phyloP scores from a whole-genome alignment of 306 rosid genomes.

The Cicer chorassanicum region DNA sequence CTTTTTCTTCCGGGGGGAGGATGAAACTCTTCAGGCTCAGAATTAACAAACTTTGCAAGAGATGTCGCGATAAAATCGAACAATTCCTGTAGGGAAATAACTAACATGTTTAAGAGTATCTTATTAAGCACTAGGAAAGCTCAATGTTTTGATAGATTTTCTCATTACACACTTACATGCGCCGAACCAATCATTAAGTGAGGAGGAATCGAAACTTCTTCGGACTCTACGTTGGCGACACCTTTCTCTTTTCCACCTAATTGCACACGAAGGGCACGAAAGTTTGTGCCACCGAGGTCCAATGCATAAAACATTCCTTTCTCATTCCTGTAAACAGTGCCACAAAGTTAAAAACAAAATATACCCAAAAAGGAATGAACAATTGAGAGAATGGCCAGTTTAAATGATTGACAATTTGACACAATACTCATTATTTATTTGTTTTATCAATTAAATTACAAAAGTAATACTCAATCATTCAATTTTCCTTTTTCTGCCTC shows the following conservation, averaged over 20 bases:
- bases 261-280: constrained; percentile 85
- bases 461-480: constrained; percentile 20
- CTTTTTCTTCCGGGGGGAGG: constrained; percentile 91
- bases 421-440: not conserved
- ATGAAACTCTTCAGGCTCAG: constrained; percentile 82
- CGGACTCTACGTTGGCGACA: constrained; percentile 59
- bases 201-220: constrained; percentile 95
- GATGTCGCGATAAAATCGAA: constrained; percentile 84
- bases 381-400: not conserved
- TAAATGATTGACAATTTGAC: not conserved
- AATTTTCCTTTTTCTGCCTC: constrained; percentile 1
- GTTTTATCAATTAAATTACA: not conserved
- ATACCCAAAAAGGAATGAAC: not conserved
- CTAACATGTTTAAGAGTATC: constrained; percentile 36
- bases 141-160: constrained; percentile 32
- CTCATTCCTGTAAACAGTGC: constrained; percentile 68
- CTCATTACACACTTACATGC: constrained; percentile 65
- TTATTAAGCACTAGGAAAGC: not conserved
- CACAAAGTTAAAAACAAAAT: constrained; percentile 27
- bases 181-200: constrained; percentile 86
- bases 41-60: constrained; percentile 76
- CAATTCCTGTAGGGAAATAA: constrained; percentile 67
- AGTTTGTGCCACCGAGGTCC: constrained; percentile 98
- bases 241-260: constrained; percentile 81
- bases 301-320: constrained; percentile 87